These are phyloP conservation scores for Kazachstania sp. DNA, from an alignment of 1,139 yeast species.

Conservation along the genomic window DNA sequence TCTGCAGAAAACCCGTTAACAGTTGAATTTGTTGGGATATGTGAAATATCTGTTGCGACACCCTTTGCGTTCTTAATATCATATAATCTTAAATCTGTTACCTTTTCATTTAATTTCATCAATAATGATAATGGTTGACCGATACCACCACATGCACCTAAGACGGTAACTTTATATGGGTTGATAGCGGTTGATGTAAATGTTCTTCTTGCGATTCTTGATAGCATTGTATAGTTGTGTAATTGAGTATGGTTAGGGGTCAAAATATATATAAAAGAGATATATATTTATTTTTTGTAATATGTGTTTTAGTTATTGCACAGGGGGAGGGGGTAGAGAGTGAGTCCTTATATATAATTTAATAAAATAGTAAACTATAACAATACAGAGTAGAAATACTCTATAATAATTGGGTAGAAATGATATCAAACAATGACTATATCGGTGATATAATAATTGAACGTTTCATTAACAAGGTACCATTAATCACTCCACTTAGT, in stretches of 20 bases:
- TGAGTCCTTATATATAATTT: not conserved
- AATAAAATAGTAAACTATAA: not conserved
- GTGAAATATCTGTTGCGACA: conserved; percentile 93
- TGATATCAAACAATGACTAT: too few relatives aligned
- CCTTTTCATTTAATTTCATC: conserved; percentile 78
- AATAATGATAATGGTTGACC: conserved; percentile 95
- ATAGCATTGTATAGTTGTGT: conserved; percentile 9
- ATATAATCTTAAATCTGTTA: conserved; percentile 76
- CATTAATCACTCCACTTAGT: too few relatives aligned
- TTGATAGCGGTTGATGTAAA: conserved; percentile 58
- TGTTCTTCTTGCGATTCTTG: conserved; percentile 42
- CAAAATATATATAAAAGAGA: too few relatives aligned
- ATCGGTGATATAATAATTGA: too few relatives aligned
- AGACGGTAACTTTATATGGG: conserved; percentile 78
- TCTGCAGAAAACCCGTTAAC: conserved; percentile 85
- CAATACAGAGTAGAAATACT: too few relatives aligned
- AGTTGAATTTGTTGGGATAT: conserved; percentile 80
- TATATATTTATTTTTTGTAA: too few relatives aligned
- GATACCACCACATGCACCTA: conserved; percentile 98
- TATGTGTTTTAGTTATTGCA: too few relatives aligned
- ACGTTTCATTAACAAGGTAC: too few relatives aligned
- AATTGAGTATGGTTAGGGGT: too few relatives aligned
- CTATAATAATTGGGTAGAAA: too few relatives aligned
- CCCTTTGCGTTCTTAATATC: conserved; percentile 95
- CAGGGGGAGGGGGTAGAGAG: not conserved